Evolutionary conservation across 345 rosid genomes (phyloP).

Genomic region (Lumnitzera racemosa): DNA sequence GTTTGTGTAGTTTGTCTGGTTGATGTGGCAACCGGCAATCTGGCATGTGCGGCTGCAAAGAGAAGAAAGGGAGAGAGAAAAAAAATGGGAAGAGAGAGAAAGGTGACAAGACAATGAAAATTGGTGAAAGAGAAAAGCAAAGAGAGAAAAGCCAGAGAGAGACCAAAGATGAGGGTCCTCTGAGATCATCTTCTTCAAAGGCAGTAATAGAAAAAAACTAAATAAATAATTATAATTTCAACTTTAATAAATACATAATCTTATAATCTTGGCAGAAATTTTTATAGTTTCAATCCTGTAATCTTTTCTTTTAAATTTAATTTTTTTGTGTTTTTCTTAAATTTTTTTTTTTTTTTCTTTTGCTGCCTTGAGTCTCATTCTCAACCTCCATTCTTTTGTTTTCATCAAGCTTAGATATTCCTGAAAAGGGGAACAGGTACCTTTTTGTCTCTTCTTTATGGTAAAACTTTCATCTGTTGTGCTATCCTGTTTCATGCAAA

Average conservation of each 20-base stretch:
- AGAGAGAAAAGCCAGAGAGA: slow-evolving; percentile 4
- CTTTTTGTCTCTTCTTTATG: slow-evolving; percentile 17
- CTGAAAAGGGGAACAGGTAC: background rate
- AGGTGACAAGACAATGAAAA: slow-evolving; percentile 1
- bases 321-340: background rate
- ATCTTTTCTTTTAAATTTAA: background rate
- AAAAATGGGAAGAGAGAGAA: slow-evolving; percentile 4
- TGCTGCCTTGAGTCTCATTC: slow-evolving; percentile 35
- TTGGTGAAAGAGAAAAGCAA: slow-evolving; percentile 1
- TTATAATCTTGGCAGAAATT: background rate
- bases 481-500: slow-evolving; percentile 4
- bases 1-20: slow-evolving; percentile 11
- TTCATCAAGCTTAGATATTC: background rate
- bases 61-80: background rate
- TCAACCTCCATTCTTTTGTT: slow-evolving; percentile 2
- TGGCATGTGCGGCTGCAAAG: slow-evolving; percentile 8
- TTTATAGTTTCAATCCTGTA: too few relatives aligned
- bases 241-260: background rate
- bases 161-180: slow-evolving; percentile 57
- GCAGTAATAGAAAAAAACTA: slow-evolving; percentile 33
- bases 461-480: slow-evolving; percentile 8
- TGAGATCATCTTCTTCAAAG: slow-evolving; percentile 56
- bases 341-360: slow-evolving; percentile 13
- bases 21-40: slow-evolving; percentile 1
- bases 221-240: background rate